Percentiles rank a stretch among this genome's conserved stretches.
These are phyloP conservation scores for Glarea lozoyensis DNA, from an alignment of 495 filamentous ascomycete genomes.

Conservation along the genomic window DNA sequence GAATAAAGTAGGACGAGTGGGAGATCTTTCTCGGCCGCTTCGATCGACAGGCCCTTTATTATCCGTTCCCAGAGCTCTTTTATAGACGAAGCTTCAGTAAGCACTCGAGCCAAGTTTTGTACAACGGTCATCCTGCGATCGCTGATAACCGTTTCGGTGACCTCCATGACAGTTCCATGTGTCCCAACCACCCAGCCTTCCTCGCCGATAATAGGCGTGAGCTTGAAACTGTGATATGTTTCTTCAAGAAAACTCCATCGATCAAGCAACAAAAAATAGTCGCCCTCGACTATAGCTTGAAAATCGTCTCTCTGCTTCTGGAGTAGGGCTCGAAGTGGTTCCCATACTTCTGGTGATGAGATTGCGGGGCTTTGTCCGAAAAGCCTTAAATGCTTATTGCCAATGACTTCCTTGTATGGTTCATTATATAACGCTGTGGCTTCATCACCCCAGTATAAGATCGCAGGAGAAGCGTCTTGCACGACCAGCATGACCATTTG, in stretches of 20 bases:
- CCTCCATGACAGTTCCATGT: conserved; percentile 57
- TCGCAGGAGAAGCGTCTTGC: conserved; percentile 59
- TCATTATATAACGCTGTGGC: conserved; percentile 61
- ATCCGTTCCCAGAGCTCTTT: conserved; percentile 51
- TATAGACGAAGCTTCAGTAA: conserved; percentile 50
- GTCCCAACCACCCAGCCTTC: conserved; percentile 50
- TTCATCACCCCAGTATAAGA: conserved; percentile 61
- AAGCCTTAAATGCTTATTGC: conserved; percentile 54
- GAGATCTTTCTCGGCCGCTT: too few relatives aligned
- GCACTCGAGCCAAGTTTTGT: conserved; percentile 54
- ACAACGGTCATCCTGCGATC: conserved; percentile 54
- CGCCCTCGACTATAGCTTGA: conserved; percentile 9
- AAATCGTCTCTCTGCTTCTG: conserved; percentile 56
- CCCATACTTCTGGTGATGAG: conserved; percentile 59
- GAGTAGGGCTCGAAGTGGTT: conserved; percentile 47
- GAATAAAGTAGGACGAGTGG: too few relatives aligned
- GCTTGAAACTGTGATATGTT: conserved; percentile 57
- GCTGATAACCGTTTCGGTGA: conserved; percentile 49
- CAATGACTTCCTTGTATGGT: conserved; percentile 55
- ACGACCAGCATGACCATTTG: conserved; percentile 58
- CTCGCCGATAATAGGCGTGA: conserved; percentile 52
- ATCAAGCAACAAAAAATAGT: conserved; percentile 40
- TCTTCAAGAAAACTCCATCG: conserved; percentile 54
- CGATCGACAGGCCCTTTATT: conserved; percentile 42
- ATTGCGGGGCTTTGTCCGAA: conserved; percentile 55